Percentiles rank a stretch among this genome's conserved stretches.
Evolutionary conservation across 495 filamentous ascomycete species (phyloP).

Genomic region (Penicillium arizonense): DNA sequence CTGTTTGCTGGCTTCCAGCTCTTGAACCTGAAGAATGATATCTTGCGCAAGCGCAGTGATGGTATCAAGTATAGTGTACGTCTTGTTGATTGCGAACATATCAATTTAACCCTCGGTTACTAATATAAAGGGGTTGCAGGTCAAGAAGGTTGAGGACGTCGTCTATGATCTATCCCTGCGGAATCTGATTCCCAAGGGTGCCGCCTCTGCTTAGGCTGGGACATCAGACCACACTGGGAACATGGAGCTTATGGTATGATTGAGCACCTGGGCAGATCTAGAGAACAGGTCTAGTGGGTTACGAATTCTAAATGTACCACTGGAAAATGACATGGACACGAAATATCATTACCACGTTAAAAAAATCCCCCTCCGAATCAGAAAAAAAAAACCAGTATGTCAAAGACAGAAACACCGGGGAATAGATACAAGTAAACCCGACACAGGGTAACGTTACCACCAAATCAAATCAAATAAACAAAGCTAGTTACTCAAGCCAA

Average conservation of each 20-base stretch:
- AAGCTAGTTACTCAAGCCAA: constrained; percentile 6
- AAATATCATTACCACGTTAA: neutral
- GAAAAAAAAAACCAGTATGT: neutral
- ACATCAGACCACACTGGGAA: neutral
- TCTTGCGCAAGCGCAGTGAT: constrained; percentile 81
- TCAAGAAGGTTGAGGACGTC: constrained; percentile 97
- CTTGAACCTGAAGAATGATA: constrained; percentile 95
- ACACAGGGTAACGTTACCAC: constrained; percentile 6
- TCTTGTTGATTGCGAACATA: neutral
- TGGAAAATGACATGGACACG: neutral
- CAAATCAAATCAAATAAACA: neutral
- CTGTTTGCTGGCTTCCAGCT: constrained; percentile 94
- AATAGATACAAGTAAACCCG: constrained; percentile 6
- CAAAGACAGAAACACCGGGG: neutral
- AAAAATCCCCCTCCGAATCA: neutral
- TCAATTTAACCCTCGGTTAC: neutral
- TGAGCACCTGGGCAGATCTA: neutral
- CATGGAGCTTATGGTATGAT: neutral
- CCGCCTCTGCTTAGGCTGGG: constrained; percentile 11
- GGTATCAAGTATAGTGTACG: constrained; percentile 89
- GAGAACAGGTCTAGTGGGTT: neutral
- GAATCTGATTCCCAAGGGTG: constrained; percentile 65
- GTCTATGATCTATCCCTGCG: constrained; percentile 91
- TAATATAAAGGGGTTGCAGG: constrained; percentile 35
- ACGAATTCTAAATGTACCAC: too few relatives aligned